Conservation (phyloP, 2,329 filamentous ascomycete genomes). For the Aspergillus tamarii region DNA sequence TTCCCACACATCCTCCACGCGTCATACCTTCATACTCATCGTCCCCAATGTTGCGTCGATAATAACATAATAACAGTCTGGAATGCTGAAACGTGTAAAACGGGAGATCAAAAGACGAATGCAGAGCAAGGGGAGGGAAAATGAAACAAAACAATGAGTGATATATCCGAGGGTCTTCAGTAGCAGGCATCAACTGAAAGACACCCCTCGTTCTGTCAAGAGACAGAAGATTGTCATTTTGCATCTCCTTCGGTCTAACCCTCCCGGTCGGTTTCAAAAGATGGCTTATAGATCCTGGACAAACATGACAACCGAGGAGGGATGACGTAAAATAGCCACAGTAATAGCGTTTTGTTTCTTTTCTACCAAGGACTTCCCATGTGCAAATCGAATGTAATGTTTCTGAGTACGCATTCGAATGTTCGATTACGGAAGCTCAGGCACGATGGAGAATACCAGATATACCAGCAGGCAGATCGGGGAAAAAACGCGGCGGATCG, state of each 20-base stretch:
- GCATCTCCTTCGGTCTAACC: constrained; percentile 38
- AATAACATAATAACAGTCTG: constrained; percentile 25
- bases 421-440: constrained; percentile 11
- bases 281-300: constrained; percentile 19
- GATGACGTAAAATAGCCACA: constrained; percentile 41
- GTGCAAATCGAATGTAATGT: constrained; percentile 15
- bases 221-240: constrained; percentile 31
- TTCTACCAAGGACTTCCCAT: constrained; percentile 24
- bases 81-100: constrained; percentile 11
- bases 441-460: constrained; percentile 11
- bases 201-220: constrained; percentile 23
- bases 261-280: constrained; percentile 23
- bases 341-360: constrained; percentile 35
- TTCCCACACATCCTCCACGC: constrained; percentile 22
- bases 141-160: constrained; percentile 19
- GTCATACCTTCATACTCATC: constrained; percentile 28
- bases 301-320: constrained; percentile 19
- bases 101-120: constrained; percentile 17
- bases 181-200: constrained; percentile 24
- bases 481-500: constrained; percentile 31
- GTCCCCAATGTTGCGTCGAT: constrained; percentile 35
- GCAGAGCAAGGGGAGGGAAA: constrained; percentile 14
- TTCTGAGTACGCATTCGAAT: constrained; percentile 14
- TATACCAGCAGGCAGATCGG: constrained; percentile 22
- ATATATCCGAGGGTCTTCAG: constrained; percentile 24